These are phyloP conservation scores for Chrysanthemum lavandulifolium DNA, from an alignment of 129 eudicot species.

Conservation along the genomic window DNA sequence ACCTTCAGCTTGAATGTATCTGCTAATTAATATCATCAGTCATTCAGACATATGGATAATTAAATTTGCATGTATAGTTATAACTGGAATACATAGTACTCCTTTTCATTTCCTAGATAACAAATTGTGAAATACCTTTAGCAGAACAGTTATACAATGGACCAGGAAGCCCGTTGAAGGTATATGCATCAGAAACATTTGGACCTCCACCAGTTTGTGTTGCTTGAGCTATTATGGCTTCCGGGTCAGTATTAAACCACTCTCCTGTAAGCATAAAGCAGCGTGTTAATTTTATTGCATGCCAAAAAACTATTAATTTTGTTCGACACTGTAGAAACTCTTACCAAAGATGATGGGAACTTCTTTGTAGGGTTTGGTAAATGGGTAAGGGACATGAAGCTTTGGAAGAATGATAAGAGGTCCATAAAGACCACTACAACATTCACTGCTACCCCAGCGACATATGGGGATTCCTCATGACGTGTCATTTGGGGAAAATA, in stretches of 20 bases:
- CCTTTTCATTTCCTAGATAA: neutral
- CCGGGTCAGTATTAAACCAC: conserved; percentile 62
- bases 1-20: conserved; percentile 39
- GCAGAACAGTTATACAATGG: conserved; percentile 35
- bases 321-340: neutral
- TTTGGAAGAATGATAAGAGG: conserved; percentile 52
- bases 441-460: too few species aligned
- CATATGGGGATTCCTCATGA: too few species aligned
- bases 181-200: conserved; percentile 47
- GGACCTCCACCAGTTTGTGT: conserved; percentile 64
- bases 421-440: too few species aligned
- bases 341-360: conserved; percentile 59
- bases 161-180: neutral
- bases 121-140: conserved; percentile 22
- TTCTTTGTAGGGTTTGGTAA: conserved; percentile 58
- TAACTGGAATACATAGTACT: neutral
- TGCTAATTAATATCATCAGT: neutral
- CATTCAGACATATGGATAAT: too few species aligned
- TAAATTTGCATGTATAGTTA: neutral
- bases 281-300: neutral
- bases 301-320: neutral
- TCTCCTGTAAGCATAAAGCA: conserved; percentile 40
- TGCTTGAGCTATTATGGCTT: conserved; percentile 57
- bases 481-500: too few species aligned
- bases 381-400: conserved; percentile 54